Evolutionary conservation across 1,284 basidiomycete genomes (phyloP).

Genomic region (Earliella scabrosa): DNA sequence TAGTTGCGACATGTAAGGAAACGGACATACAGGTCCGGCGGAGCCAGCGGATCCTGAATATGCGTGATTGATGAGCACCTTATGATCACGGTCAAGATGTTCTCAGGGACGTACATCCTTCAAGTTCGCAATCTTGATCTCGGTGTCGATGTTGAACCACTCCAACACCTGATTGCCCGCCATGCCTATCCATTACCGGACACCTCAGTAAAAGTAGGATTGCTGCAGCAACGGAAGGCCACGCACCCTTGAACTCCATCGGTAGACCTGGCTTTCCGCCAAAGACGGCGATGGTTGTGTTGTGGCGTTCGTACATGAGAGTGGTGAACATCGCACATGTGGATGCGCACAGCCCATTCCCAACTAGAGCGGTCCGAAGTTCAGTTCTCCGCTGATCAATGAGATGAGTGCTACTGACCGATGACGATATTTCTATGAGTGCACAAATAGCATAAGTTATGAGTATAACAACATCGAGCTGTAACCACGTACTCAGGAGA

Average conservation of each 20-base stretch:
- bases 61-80: not conserved
- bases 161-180: conserved; percentile 69
- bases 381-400: conserved; percentile 14
- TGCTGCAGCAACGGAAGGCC: not conserved
- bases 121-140: conserved; percentile 65
- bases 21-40: conserved; percentile 58
- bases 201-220: not conserved
- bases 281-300: conserved; percentile 60
- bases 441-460: not conserved
- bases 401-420: too few relatives aligned
- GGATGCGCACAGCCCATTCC: conserved; percentile 61
- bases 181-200: conserved; percentile 47
- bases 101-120: conserved; percentile 53
- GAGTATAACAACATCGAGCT: not conserved
- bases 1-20: not conserved
- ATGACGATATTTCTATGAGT: conserved; percentile 62
- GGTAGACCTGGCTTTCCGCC: conserved; percentile 59
- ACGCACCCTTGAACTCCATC: conserved; percentile 60
- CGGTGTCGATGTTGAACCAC: conserved; percentile 63
- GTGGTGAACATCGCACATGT: conserved; percentile 71
- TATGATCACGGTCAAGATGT: too few relatives aligned
- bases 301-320: conserved; percentile 61
- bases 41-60: conserved; percentile 60
- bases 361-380: conserved; percentile 34
- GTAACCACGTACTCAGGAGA: conserved; percentile 40